Conservation (phyloP, 108 stramenopile species). For the Fragilaria crotonensis region DNA sequence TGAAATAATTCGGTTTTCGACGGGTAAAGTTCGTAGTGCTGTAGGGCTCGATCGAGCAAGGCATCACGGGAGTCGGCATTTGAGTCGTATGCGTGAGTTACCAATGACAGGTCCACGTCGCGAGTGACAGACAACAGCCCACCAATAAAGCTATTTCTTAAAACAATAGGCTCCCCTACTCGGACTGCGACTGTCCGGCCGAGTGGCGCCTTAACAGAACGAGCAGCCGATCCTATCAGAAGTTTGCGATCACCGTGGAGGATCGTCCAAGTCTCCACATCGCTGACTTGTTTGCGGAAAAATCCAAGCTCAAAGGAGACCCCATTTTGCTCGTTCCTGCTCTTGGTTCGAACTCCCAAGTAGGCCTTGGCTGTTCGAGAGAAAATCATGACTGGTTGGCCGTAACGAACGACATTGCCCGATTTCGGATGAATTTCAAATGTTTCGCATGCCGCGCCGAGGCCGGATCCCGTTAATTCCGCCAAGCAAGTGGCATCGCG, state of each 20-base stretch:
- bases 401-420: background rate
- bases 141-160: background rate
- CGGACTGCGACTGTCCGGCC: background rate
- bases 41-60: constrained; percentile 41
- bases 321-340: background rate
- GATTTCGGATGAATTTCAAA: background rate
- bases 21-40: constrained; percentile 41
- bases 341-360: background rate
- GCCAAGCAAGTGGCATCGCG: background rate
- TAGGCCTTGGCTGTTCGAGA: background rate
- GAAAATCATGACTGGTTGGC: background rate
- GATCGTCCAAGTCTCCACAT: constrained; percentile 2
- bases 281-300: background rate
- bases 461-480: background rate
- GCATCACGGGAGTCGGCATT: background rate
- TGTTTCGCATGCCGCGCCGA: background rate
- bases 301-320: constrained; percentile 1
- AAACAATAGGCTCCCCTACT: constrained; percentile 1
- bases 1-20: constrained; percentile 54
- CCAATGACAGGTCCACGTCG: background rate
- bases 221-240: background rate
- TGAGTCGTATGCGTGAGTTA: background rate
- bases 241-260: background rate
- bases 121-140: background rate
- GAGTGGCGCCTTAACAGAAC: background rate